Base-by-base conservation (phyloP, 2,329 filamentous ascomycete genomes). In the Fonsecaea nubica region DNA sequence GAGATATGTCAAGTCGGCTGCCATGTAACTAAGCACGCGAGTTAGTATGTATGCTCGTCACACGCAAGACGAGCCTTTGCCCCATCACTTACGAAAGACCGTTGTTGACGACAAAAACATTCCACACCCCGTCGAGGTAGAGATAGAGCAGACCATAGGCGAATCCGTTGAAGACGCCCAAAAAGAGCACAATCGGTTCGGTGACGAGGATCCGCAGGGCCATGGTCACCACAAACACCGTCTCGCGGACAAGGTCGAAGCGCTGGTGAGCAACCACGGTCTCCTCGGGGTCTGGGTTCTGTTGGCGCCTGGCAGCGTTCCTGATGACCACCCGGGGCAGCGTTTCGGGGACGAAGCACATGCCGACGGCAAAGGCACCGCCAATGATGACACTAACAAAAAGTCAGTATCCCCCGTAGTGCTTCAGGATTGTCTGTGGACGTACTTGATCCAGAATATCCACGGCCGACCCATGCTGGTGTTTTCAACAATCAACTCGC, bases 61-160 rank as follows among this genome's bases (percentile, higher is more conserved):
- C 35, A 36, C 35, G 3, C 35, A 36, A 36, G 35, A 36, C 35
- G 35, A 36, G 35, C 10, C 35, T 36, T 1, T 15, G 5, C 15
- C 3, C 2, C 15, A 50, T 15, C 45, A 50, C 45, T 50, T 50
- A 50, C 45, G 45, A 50, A 15, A 81, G 74, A 42, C 65, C 65
- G 58, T 80, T 80, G 65, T 80, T 78, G 66, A 78, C 69, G 13
- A 77, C 75, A 68, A 82, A 78, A 55, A 82, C 76, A 68, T 81
- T 75, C 66, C 79, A 79, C 25, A 80, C 78, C 3, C 79, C 79
- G 61, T 80, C 79, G 9, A 81, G 72, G 66, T 80, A 81, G 30
- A 80, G 68, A 69, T 79, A 81, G 10, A 80, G 72, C 8, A 81
- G 70, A 9, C 79, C 79, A 62, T 81, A 81, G 5, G 78, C 76